Evolutionary conservation across 345 rosid genomes (phyloP).

Genomic region (Gossypioides kirkii): DNA sequence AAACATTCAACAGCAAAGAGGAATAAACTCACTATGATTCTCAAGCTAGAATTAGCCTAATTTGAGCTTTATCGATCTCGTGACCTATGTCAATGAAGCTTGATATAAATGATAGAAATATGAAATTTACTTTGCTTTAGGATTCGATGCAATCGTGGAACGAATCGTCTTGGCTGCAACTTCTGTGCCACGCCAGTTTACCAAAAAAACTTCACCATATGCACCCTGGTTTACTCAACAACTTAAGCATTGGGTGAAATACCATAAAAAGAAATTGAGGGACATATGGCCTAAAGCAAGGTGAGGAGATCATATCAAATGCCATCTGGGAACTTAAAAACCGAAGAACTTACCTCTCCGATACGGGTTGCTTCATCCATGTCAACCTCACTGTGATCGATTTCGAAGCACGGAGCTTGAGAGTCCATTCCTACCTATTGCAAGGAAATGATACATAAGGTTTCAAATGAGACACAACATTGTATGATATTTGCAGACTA

Average conservation of each 20-base stretch:
- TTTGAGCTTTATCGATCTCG: not conserved
- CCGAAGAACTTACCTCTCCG: constrained; percentile 43
- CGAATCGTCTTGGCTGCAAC: constrained; percentile 66
- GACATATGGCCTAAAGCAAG: not conserved
- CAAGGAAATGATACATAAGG: constrained; percentile 9
- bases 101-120: not conserved
- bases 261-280: not conserved
- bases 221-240: constrained; percentile 37
- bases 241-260: constrained; percentile 6
- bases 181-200: constrained; percentile 65
- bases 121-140: constrained; percentile 48
- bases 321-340: constrained; percentile 1
- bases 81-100: not conserved
- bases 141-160: constrained; percentile 58
- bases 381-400: constrained; percentile 35
- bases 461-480: not conserved
- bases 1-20: not conserved
- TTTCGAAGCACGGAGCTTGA: constrained; percentile 42
- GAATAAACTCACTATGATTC: constrained; percentile 11
- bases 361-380: constrained; percentile 46
- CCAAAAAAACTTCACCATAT: constrained; percentile 56
- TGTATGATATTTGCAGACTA: not conserved
- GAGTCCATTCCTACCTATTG: constrained; percentile 52
- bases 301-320: not conserved
- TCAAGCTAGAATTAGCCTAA: not conserved